phyloP scores from a whole-genome alignment of 1,284 basidiomycete species.

The Somion occarium region DNA sequence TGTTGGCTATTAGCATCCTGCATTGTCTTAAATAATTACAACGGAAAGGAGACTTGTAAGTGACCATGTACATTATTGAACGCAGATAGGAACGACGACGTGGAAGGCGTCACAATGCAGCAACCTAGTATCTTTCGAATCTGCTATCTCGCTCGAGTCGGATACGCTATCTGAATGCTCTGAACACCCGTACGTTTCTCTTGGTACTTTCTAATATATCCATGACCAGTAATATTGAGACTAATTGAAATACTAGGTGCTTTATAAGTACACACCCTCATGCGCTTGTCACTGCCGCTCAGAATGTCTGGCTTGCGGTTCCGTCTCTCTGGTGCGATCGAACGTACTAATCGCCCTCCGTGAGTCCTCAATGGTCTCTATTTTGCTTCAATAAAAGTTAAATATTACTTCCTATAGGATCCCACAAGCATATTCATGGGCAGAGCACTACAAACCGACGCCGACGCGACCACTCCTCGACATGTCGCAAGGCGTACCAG shows the following conservation, averaged over 20 bases:
- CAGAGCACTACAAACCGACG: slow-evolving; percentile 40
- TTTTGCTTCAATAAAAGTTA: background rate
- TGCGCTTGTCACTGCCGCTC: background rate
- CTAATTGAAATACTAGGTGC: background rate
- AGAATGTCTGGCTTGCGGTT: slow-evolving; percentile 7
- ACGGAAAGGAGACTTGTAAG: too few relatives aligned
- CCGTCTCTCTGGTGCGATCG: slow-evolving; percentile 15
- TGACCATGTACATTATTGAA: too few relatives aligned
- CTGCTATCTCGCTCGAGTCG: too few relatives aligned
- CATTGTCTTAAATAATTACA: too few relatives aligned
- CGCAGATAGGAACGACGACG: too few relatives aligned
- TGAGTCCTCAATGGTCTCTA: slow-evolving; percentile 8
- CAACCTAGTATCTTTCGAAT: too few relatives aligned
- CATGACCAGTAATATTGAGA: too few relatives aligned
- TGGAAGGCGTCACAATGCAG: too few relatives aligned
- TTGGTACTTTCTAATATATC: too few relatives aligned
- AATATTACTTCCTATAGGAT: slow-evolving; percentile 47
- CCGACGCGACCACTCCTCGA: slow-evolving; percentile 54
- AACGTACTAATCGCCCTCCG: slow-evolving; percentile 17
- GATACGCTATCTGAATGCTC: too few relatives aligned
- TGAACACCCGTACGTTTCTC: too few relatives aligned
- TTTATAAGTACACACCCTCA: background rate
- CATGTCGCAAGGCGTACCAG: slow-evolving; percentile 77
- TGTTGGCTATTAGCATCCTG: too few relatives aligned
- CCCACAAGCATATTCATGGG: slow-evolving; percentile 68